Percentiles rank a stretch among this genome's conserved stretches.
Conservation (phyloP, 2,329 filamentous ascomycete genomes). For the Zopfia rhizophila region DNA sequence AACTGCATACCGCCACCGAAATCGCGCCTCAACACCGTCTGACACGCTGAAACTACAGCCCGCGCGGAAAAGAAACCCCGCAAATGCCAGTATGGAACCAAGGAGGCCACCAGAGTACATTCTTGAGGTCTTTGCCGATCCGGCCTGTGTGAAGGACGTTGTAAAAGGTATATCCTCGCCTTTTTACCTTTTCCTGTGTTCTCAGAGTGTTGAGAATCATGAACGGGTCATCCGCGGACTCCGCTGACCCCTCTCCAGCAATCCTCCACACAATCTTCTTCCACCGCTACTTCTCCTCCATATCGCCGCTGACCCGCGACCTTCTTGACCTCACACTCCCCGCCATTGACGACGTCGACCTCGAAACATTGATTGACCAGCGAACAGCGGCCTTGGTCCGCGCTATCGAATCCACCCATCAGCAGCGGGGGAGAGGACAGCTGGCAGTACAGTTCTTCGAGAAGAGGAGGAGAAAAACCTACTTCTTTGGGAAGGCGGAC, state of each 20-base stretch:
- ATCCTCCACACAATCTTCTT: slow-evolving; percentile 99
- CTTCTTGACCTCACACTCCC: slow-evolving; percentile 91
- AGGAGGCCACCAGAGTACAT: slow-evolving; percentile 85
- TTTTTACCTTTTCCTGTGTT: slow-evolving; percentile 13
- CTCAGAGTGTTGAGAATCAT: slow-evolving; percentile 1
- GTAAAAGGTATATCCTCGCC: slow-evolving; percentile 76
- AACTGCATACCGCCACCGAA: too few species aligned
- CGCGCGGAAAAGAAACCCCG: slow-evolving; percentile 10
- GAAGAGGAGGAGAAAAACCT: slow-evolving; percentile 84
- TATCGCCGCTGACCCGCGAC: slow-evolving; percentile 84
- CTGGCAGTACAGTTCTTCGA: slow-evolving; percentile 94
- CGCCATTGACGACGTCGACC: slow-evolving; percentile 87
- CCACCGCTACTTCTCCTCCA: slow-evolving; percentile 93
- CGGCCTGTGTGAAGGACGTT: slow-evolving; percentile 87
- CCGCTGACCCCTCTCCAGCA: slow-evolving; percentile 61
- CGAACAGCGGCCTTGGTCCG: slow-evolving; percentile 82
- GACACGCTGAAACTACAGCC: slow-evolving; percentile 13
- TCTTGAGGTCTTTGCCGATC: slow-evolving; percentile 93
- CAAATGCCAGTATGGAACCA: slow-evolving; percentile 66
- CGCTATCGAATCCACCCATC: slow-evolving; percentile 71
- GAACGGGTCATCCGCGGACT: slow-evolving; percentile 7
- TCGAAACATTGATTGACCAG: slow-evolving; percentile 93
- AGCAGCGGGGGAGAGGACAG: slow-evolving; percentile 74
- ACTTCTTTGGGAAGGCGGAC: slow-evolving; percentile 78
- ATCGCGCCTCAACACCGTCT: too few species aligned